A percentile compares a stretch with the other conserved stretches of the same genome.
Evolutionary conservation across 768 basidiomycete genomes (phyloP).

Genomic region (Panaeolus papilionaceus): DNA sequence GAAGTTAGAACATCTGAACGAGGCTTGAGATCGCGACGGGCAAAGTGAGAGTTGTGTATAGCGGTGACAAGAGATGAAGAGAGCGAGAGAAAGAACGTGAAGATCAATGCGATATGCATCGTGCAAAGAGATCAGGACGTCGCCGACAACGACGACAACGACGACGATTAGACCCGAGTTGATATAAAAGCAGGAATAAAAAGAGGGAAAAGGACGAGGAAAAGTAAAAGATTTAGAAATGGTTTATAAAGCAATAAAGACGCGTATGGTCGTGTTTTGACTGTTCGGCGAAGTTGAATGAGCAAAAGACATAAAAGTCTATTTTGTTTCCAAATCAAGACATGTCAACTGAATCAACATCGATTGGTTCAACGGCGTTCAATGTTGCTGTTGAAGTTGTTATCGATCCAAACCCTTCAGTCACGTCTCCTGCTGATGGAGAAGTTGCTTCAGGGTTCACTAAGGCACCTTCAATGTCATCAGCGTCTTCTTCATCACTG

Average conservation of each 20-base stretch:
- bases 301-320: conserved; percentile 22
- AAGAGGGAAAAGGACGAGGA: conserved; percentile 23
- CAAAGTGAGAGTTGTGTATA: conserved; percentile 28
- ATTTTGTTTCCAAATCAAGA: conserved; percentile 22
- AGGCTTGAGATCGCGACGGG: conserved; percentile 28
- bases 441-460: conserved; percentile 32
- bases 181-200: conserved; percentile 15
- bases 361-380: conserved; percentile 6
- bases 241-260: conserved; percentile 22
- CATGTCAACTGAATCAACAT: conserved; percentile 12
- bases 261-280: conserved; percentile 14
- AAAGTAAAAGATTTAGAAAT: background rate
- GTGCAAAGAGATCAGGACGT: conserved; percentile 10
- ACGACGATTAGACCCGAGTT: background rate
- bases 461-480: conserved; percentile 40
- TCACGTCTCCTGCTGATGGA: conserved; percentile 25
- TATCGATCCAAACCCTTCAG: conserved; percentile 19
- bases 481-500: conserved; percentile 36
- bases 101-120: conserved; percentile 33
- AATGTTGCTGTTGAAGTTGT: background rate
- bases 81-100: conserved; percentile 34
- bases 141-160: conserved; percentile 14
- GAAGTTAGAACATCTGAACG: conserved; percentile 27
- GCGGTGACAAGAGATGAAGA: conserved; percentile 9
- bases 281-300: conserved; percentile 11